Evolutionary conservation across 768 basidiomycete genomes (phyloP), one percentile per base, ranked within the genome.

Genomic region (Krasilnikovozyma curviuscula): DNA sequence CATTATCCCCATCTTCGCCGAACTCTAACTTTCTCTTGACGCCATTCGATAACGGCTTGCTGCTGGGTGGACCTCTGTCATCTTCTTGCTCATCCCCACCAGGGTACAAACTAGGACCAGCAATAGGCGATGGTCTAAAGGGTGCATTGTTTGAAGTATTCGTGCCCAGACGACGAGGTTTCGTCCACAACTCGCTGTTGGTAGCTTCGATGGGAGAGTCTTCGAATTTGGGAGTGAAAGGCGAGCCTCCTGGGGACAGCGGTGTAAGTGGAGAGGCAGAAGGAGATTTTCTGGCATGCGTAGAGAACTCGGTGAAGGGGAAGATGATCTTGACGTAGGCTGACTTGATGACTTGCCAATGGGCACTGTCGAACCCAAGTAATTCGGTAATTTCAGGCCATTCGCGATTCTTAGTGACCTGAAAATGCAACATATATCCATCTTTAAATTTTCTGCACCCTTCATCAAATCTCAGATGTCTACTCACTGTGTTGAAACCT

Each of bases 221-320:
- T n/a, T n/a, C n/a, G n/a, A n/a, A n/a, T n/a, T n/a, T n/a, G n/a
- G 46, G 9, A 5, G 34, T n/a, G 19, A 38, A 27, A 16, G 29
- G 32, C 33, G 30, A 24, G 10, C 29, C 30, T 32, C 23, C 16
- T 25, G 32, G 27, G 3, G 48, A 33, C 16, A 27, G 21, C 5
- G 48, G 24, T 6, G 40, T 19, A 21, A 44, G 23, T 3, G 61
- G 57, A 1, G 61, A 56, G 8, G 59, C 44, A 13, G 58, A 58
- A 13, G 59, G 58, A 9, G 49, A 39, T 12, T 23, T 44, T 33
- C 49, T 73, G 38, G 78, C 81, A 41, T 77, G 74, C 40, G 79
- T 75, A 49, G 77, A 79, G 63, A 85, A 95, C 58, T 83, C 76
- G 59, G 97, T 91, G 59, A 85, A 98, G n/a, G 93, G 93, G 37